Evolutionary conservation across 192 early-diverging fungal species (phyloP), one percentile per base, ranked within the genome.

Genomic region (Funneliformis geosporum): DNA sequence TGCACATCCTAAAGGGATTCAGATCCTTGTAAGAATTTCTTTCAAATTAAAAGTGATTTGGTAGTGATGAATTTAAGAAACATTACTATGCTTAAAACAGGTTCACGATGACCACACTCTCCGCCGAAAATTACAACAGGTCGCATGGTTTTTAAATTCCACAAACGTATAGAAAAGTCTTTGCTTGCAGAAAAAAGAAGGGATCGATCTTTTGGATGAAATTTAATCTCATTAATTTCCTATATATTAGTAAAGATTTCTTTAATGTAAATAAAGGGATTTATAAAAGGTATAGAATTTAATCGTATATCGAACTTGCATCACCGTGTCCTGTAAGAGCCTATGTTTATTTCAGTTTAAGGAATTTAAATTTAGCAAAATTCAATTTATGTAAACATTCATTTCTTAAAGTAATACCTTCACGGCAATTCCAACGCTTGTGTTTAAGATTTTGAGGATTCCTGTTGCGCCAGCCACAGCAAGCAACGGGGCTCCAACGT

Each of bases 211-310:
- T 18, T 46, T 0, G 44, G 76, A 21, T 78, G 76, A 68, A 78
- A 78, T 55, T 68, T 78, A 9, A 78, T 33, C 8, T 78, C 76
- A 68, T 78, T 78, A 39, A 78, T 59, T 61, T 78, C 76, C 76
- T 78, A 9, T 42, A 65, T 27, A 67, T 42, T 16, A 8, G 60
- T 21, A 21, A 25, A 59, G 33, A 62, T n/a, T 60, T 44, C 42
- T 25, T 38, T n/a, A 16, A 27, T 42, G 43, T n/a, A 21, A 43
- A 42, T 43, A 1, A 10, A 40, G n/a, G 62, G 27, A 75, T 21
- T 38, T 40, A 21, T 5, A 12, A 64, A 75, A 38, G 25, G 8
- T 2, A 61, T 11, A 50, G n/a, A 55, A 55, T 55, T 18, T 33
- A 21, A 25, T 33, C n/a, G 16, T 68, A 38, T 12, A 23, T 38